These are phyloP conservation scores for Chalaropsis ovoidea DNA, from an alignment of 2,329 filamentous ascomycete species.

Conservation along the genomic window DNA sequence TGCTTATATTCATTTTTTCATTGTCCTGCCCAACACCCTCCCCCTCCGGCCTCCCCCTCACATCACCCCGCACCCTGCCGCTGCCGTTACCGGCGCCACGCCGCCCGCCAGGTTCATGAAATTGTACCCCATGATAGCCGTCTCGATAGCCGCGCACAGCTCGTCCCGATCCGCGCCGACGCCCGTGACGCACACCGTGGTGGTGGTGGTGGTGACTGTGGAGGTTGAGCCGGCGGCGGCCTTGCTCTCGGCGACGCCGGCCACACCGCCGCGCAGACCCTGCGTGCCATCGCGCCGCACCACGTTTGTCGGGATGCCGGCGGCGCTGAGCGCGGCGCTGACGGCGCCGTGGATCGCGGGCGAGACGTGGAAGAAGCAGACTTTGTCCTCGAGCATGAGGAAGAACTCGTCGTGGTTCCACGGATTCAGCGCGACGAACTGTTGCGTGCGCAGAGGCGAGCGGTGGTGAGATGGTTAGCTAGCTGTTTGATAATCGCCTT, in stretches of 20 bases:
- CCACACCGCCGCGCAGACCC: background rate
- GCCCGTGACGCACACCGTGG: background rate
- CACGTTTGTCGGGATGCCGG: slow-evolving; percentile 27
- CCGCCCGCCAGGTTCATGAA: slow-evolving; percentile 21
- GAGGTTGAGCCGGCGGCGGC: background rate
- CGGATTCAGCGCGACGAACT: slow-evolving; percentile 20
- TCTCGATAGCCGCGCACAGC: slow-evolving; percentile 20
- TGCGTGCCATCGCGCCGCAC: slow-evolving; percentile 27
- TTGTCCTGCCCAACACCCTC: background rate
- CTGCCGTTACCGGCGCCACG: slow-evolving; percentile 18
- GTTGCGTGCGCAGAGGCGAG: no score
- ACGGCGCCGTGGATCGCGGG: slow-evolving; percentile 25
- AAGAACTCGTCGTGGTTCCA: slow-evolving; percentile 19
- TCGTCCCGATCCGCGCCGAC: background rate
- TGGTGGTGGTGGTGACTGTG: background rate
- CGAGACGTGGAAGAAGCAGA: slow-evolving; percentile 28
- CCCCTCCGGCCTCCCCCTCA: background rate
- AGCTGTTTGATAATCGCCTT: no score
- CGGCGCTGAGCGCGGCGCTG: slow-evolving; percentile 27
- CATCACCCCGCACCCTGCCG: slow-evolving; percentile 22
- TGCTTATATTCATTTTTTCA: no score
- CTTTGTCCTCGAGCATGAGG: slow-evolving; percentile 26
- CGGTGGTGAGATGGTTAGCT: background rate
- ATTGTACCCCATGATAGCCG: slow-evolving; percentile 22
- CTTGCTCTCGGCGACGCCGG: background rate